Conservation (phyloP, 2,329 filamentous ascomycete genomes). For the Exophiala sp. region DNA sequence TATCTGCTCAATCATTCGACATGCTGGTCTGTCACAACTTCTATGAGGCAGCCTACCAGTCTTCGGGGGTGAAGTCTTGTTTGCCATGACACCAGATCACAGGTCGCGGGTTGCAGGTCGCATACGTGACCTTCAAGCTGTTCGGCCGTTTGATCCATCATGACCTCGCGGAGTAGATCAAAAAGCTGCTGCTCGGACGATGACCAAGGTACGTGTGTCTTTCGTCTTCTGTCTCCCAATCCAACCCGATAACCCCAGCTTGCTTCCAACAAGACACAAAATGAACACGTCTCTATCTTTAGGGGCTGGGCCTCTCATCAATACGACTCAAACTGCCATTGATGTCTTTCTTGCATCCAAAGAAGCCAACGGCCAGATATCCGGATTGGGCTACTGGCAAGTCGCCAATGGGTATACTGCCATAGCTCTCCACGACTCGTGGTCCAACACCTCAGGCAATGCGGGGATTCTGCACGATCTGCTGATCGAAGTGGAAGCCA, state of each 20-base stretch:
- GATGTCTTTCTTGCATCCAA: conserved; percentile 18
- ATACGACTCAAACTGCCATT: conserved; percentile 18
- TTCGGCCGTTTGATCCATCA: neutral
- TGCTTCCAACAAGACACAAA: neutral
- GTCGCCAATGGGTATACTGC: conserved; percentile 24
- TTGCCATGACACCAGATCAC: neutral
- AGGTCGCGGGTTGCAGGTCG: neutral
- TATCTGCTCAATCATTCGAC: neutral
- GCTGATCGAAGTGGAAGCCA: conserved; percentile 11
- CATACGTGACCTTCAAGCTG: neutral
- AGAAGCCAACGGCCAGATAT: conserved; percentile 17
- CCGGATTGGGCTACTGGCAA: conserved; percentile 23
- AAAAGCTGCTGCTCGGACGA: neutral
- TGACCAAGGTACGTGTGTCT: neutral
- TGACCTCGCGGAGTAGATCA: neutral
- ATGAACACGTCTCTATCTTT: conserved; percentile 7
- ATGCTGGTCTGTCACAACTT: neutral
- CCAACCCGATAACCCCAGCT: neutral
- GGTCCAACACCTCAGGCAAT: conserved; percentile 15
- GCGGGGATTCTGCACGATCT: conserved; percentile 9
- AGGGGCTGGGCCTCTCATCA: conserved; percentile 1
- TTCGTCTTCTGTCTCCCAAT: neutral
- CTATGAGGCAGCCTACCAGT: neutral
- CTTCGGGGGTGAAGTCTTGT: neutral
- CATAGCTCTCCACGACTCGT: conserved; percentile 21